Evolutionary conservation across 495 filamentous ascomycete genomes (phyloP).

Genomic region (Evansstolkia leycettana): DNA sequence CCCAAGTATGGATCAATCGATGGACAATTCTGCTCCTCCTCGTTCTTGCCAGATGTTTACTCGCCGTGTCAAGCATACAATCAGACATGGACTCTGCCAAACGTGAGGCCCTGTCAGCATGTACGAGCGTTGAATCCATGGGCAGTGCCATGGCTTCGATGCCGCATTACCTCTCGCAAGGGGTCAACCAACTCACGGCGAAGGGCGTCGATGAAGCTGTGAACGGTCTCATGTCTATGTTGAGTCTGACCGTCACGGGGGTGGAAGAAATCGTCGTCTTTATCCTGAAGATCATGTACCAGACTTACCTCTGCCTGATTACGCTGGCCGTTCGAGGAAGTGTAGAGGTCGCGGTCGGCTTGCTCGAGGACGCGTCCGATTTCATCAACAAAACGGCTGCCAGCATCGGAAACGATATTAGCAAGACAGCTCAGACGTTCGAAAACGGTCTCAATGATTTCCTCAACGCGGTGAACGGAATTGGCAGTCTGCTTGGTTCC

Average conservation of each 20-base stretch:
- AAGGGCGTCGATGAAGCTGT: constrained; percentile 66
- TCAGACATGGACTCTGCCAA: constrained; percentile 63
- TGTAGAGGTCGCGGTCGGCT: constrained; percentile 52
- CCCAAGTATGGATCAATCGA: constrained; percentile 92
- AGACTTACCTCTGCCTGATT: constrained; percentile 79
- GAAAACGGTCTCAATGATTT: constrained; percentile 50
- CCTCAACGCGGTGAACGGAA: constrained; percentile 28
- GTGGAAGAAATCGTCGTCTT: constrained; percentile 85
- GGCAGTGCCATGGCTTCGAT: constrained; percentile 95
- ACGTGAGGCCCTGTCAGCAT: constrained; percentile 71
- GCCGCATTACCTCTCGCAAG: constrained; percentile 82
- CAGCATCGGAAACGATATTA: constrained; percentile 50
- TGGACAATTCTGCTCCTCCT: constrained; percentile 89
- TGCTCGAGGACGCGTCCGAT: constrained; percentile 58
- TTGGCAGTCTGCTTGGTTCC: constrained; percentile 18
- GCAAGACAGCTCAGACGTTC: constrained; percentile 40
- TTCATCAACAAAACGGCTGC: constrained; percentile 63
- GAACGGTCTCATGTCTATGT: constrained; percentile 58
- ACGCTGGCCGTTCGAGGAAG: constrained; percentile 67
- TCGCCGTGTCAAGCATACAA: constrained; percentile 59
- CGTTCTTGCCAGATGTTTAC: constrained; percentile 65
- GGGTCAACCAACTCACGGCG: constrained; percentile 78
- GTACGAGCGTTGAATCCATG: constrained; percentile 82
- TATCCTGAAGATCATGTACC: constrained; percentile 76
- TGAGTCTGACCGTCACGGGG: constrained; percentile 65